phyloP scores from a whole-genome alignment of 2,329 filamentous ascomycete genomes.

The Endoconidiophora laricicola region DNA sequence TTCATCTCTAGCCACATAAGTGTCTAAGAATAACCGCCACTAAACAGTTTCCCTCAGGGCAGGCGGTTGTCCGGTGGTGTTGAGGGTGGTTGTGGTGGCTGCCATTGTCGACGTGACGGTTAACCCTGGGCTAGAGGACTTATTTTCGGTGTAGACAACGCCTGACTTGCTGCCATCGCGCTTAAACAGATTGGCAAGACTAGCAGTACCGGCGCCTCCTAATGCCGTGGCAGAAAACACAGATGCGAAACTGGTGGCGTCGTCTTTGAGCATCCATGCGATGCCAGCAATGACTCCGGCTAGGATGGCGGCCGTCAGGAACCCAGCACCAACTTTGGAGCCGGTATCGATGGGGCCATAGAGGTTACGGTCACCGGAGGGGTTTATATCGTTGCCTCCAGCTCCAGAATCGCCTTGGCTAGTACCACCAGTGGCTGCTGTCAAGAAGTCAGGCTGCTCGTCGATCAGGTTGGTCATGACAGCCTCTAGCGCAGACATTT shows the following conservation, averaged over 20 bases:
- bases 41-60: too few relatives aligned
- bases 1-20: too few relatives aligned
- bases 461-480: conserved; percentile 44
- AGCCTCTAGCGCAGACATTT: conserved; percentile 53
- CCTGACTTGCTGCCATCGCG: too few relatives aligned
- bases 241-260: conserved; percentile 18
- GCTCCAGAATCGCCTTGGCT: conserved; percentile 30
- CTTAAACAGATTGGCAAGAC: too few relatives aligned
- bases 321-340: conserved; percentile 52
- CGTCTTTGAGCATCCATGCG: conserved; percentile 32
- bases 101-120: too few relatives aligned
- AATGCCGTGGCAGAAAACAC: too few relatives aligned
- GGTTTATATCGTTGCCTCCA: conserved; percentile 30
- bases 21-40: too few relatives aligned
- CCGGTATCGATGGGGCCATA: conserved; percentile 29
- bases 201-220: too few relatives aligned
- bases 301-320: conserved; percentile 43
- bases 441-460: conserved; percentile 26
- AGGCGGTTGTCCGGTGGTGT: too few relatives aligned
- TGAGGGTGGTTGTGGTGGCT: too few relatives aligned
- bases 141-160: too few relatives aligned
- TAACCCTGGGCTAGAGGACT: too few relatives aligned
- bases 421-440: conserved; percentile 39
- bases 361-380: conserved; percentile 16
- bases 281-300: conserved; percentile 36